A percentile compares a stretch with the other conserved stretches of the same genome.
Conservation (phyloP, 371 early-diverging fungal species). For the Apophysomyces ossiformis region DNA sequence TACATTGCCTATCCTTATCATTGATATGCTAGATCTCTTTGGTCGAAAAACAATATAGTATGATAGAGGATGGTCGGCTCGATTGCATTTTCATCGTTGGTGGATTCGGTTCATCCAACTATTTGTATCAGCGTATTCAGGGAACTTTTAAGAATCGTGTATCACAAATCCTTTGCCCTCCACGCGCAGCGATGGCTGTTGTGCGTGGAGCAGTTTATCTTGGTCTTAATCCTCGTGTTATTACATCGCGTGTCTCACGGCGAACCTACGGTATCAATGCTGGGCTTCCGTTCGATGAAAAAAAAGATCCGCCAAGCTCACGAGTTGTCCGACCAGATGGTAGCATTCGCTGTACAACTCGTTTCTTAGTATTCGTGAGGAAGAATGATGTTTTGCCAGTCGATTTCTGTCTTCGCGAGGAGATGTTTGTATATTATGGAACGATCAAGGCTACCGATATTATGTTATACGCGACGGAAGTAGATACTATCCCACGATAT, state of each 20-base stretch:
- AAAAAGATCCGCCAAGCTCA: conserved; percentile 32
- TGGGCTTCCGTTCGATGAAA: conserved; percentile 56
- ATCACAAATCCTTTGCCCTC: conserved; percentile 44
- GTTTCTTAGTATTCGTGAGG: conserved; percentile 47
- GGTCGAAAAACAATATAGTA: conserved; percentile 35
- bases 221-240: conserved; percentile 54
- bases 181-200: conserved; percentile 51
- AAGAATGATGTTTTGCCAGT: conserved; percentile 46
- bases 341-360: conserved; percentile 45
- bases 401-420: conserved; percentile 49
- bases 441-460: conserved; percentile 48
- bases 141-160: conserved; percentile 31
- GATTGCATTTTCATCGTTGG: conserved; percentile 49
- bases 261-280: conserved; percentile 66
- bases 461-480: conserved; percentile 49
- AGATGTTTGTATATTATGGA: conserved; percentile 57
- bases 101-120: conserved; percentile 55
- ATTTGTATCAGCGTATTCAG: conserved; percentile 44
- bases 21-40: conserved; percentile 33
- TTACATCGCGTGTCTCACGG: conserved; percentile 60
- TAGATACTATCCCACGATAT: conserved; percentile 41
- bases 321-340: conserved; percentile 51
- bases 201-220: conserved; percentile 57
- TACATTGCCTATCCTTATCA: background rate
- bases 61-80: conserved; percentile 30